A percentile compares a stretch with the other conserved stretches of the same genome.
Evolutionary conservation across 805 yeast genomes (phyloP).

Genomic region (Metschnikowia cubensis): DNA sequence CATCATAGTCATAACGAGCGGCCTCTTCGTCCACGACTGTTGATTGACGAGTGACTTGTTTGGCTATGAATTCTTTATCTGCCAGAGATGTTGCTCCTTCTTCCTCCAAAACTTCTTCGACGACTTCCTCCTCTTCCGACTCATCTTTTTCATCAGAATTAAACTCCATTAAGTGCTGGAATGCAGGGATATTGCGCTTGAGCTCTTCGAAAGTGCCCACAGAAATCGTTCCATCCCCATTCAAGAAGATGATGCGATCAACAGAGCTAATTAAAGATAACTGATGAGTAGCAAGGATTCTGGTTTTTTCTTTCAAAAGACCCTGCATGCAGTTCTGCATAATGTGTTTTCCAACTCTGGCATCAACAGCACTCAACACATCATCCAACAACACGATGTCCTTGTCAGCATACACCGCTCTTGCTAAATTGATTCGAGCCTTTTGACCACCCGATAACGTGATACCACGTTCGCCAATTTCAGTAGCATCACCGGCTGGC

Average conservation of each 20-base stretch:
- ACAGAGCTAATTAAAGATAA: conserved; percentile 66
- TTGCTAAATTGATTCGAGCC: conserved; percentile 74
- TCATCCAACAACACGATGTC: conserved; percentile 74
- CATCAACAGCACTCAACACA: conserved; percentile 81
- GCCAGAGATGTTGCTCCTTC: conserved; percentile 5
- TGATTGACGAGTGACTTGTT: conserved; percentile 16
- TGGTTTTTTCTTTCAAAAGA: conserved; percentile 52
- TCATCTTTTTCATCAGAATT: conserved; percentile 23
- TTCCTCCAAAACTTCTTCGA: conserved; percentile 18
- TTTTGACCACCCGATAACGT: conserved; percentile 89
- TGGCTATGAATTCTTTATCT: conserved; percentile 12
- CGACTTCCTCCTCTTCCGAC: conserved; percentile 19
- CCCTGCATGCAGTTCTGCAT: conserved; percentile 67
- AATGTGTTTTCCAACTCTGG: conserved; percentile 79
- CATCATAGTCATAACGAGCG: conserved; percentile 28
- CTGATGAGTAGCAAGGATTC: conserved; percentile 83
- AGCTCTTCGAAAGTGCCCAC: conserved; percentile 61
- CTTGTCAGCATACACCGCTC: conserved; percentile 68
- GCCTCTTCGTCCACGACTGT: conserved; percentile 28
- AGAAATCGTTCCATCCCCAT: conserved; percentile 58
- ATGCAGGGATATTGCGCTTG: conserved; percentile 30
- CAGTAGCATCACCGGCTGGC: conserved; percentile 73
- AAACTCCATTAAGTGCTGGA: conserved; percentile 38
- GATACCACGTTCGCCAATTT: conserved; percentile 83
- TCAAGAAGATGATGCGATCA: conserved; percentile 63